phyloP scores from a whole-genome alignment of 106 monocot genomes.

The Agapanthus africanus region DNA sequence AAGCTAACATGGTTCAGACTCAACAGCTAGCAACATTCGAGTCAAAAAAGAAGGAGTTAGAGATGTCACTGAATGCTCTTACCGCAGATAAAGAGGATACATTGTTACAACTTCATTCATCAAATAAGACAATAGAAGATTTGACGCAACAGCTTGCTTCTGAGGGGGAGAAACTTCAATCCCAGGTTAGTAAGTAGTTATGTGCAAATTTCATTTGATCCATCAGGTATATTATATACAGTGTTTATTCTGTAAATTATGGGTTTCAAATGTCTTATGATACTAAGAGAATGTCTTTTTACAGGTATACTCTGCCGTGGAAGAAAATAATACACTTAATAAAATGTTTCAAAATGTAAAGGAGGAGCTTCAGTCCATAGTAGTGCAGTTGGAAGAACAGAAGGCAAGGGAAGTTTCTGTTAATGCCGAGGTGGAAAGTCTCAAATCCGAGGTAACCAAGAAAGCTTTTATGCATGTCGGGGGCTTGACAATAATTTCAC shows the following conservation, averaged over 20 bases:
- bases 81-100: conserved; percentile 48
- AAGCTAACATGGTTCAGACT: conserved; percentile 46
- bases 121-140: conserved; percentile 36
- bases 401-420: conserved; percentile 36
- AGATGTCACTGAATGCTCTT: conserved; percentile 26
- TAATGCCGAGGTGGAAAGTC: conserved; percentile 24
- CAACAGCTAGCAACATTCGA: conserved; percentile 43
- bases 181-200: conserved; percentile 41
- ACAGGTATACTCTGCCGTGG: conserved; percentile 58
- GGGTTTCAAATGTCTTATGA: no score
- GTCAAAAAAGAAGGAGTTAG: conserved; percentile 46
- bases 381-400: conserved; percentile 48
- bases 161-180: conserved; percentile 48
- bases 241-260: background rate
- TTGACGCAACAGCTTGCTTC: conserved; percentile 34
- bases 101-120: conserved; percentile 34
- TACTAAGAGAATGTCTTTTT: conserved; percentile 6
- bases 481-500: conserved; percentile 1
- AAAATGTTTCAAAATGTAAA: conserved; percentile 46
- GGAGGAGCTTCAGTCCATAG: conserved; percentile 39
- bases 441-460: conserved; percentile 32
- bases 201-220: background rate
- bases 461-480: conserved; percentile 42
- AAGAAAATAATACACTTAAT: conserved; percentile 49
- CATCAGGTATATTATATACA: background rate